Base-by-base conservation (phyloP, 2,329 filamentous ascomycete genomes). In the Hypoxylon sp. region DNA sequence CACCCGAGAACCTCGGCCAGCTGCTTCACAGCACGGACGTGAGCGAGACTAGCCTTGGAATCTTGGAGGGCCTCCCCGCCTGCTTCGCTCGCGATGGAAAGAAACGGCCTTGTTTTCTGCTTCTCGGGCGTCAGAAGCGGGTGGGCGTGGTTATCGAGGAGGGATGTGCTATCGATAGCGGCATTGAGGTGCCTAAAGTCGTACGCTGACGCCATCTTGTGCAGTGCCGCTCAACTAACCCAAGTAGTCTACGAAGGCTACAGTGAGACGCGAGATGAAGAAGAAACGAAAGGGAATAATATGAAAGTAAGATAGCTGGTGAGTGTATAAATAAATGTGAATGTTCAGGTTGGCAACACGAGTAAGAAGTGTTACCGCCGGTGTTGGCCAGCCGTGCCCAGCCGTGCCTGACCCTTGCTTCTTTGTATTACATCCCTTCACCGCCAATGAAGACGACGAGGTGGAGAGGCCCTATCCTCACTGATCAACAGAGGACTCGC, bases 141-240 rank as follows among this genome's bases (percentile, higher is more conserved):
- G 63, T 91, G 88, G 2, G 86, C 87, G 69, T 91, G 88, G 65
- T 90, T 85, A 74, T 92, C 89, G 71, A 92, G 86, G 65, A 91
- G 84, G 2, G 88, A 88, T 18, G 81, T 85, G 17, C 69, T 76
- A 23, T 77, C 72, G 54, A 87, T 83, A 48, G 77, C 78, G 15
- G 62, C 65, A 21, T 64, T 48, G 9, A 69, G 59, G 40, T 49
- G 24, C 43, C 47, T 55, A 21, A 61, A 51, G 20, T 53, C 35
- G 23, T 59, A 45, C n/a, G 38, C 24, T 33, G 48, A 62, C 26
- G 59, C 43, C 66, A 68, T 68, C 27, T 26, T 52, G 35, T 4
- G 7, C 8, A 15, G 33, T 29, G 26, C n/a, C n/a, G n/a, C n/a
- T n/a, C n/a, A 29, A 5, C 27, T 8, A 17, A 35, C 8, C 15